Conservation (phyloP, 805 yeast species). For the Candida khao-thaluensis region DNA sequence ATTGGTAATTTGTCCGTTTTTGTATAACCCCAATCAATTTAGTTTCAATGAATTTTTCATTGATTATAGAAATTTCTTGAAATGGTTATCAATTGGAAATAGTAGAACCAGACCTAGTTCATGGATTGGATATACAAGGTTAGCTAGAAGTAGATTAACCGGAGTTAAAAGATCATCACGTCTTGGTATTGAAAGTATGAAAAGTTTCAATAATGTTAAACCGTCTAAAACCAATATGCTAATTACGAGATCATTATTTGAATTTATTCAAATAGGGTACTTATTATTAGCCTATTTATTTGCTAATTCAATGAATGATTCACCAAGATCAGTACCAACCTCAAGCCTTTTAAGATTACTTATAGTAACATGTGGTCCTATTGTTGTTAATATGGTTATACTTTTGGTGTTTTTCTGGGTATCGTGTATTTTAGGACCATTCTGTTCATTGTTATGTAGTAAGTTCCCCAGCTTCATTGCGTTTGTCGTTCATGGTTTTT, state of each 20-base stretch:
- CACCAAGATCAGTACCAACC: conserved; percentile 31
- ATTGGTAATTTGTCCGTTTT: conserved; percentile 66
- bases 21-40: conserved; percentile 78
- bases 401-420: conserved; percentile 42
- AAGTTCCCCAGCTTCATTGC: conserved; percentile 56
- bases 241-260: conserved; percentile 40
- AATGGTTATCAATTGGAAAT: conserved; percentile 55
- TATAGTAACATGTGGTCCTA: conserved; percentile 48
- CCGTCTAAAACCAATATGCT: conserved; percentile 50
- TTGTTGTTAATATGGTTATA: conserved; percentile 41
- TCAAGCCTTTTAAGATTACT: conserved; percentile 44
- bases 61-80: conserved; percentile 58
- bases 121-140: conserved; percentile 50
- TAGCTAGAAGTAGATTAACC: conserved; percentile 52
- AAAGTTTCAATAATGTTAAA: conserved; percentile 39
- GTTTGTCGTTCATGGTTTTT: conserved; percentile 50
- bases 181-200: conserved; percentile 34
- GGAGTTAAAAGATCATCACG: conserved; percentile 50
- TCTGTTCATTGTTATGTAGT: conserved; percentile 41
- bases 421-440: conserved; percentile 51
- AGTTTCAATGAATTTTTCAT: conserved; percentile 66
- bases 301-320: conserved; percentile 53
- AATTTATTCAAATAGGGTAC: conserved; percentile 30
- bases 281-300: conserved; percentile 51
- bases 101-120: conserved; percentile 34